Percentiles rank a stretch among this genome's conserved stretches.
Evolutionary conservation across 192 early-diverging fungal genomes (phyloP).

Genomic region (Chytriomyces hyalinus): DNA sequence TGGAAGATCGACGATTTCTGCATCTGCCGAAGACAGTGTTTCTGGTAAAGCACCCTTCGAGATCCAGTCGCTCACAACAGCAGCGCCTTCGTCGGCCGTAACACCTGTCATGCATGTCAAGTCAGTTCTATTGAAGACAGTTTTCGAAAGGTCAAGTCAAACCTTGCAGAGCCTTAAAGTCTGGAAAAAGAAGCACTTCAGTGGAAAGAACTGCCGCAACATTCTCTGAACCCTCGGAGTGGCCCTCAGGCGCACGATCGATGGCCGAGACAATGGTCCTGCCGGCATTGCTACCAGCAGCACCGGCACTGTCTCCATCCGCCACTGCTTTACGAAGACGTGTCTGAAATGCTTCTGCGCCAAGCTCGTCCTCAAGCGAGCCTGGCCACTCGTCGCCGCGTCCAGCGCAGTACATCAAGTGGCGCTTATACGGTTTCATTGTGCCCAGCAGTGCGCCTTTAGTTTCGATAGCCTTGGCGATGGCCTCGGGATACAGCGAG

Average conservation of each 20-base stretch:
- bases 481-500: conserved; percentile 45
- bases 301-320: conserved; percentile 3
- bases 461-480: conserved; percentile 46
- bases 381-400: conserved; percentile 40
- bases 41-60: not conserved
- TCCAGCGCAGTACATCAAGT: conserved; percentile 48
- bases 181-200: conserved; percentile 28
- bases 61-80: conserved; percentile 14
- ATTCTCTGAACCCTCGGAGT: conserved; percentile 17
- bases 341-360: conserved; percentile 16
- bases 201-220: conserved; percentile 14
- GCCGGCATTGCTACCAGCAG: not conserved
- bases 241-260: conserved; percentile 25
- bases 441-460: conserved; percentile 32
- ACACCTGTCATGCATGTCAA: not conserved
- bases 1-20: conserved; percentile 18
- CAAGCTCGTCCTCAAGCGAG: conserved; percentile 38
- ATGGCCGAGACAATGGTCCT: conserved; percentile 47
- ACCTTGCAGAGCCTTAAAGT: conserved; percentile 17
- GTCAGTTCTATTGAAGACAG: not conserved
- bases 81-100: not conserved
- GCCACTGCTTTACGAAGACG: not conserved
- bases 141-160: not conserved
- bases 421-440: conserved; percentile 57
- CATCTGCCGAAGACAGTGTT: not conserved